A percentile compares a stretch with the other conserved stretches of the same genome.
Conservation (phyloP, 78 protist species). For the Chrysochromulina tobinii region DNA sequence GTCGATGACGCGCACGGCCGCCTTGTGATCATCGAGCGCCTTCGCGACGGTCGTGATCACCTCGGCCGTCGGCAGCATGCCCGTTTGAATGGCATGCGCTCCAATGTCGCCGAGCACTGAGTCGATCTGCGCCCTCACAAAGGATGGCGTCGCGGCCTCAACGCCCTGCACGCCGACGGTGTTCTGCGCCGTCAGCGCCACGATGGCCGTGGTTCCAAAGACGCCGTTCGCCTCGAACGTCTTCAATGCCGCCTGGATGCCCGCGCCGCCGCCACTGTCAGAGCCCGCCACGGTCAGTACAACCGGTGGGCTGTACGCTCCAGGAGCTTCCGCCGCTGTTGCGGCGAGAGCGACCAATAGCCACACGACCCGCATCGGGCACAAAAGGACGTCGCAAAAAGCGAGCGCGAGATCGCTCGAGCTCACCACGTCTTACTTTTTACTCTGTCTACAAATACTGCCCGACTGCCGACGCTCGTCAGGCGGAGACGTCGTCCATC, state of each 20-base stretch:
- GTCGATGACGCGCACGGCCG: slow-evolving; percentile 26
- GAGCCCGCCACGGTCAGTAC: slow-evolving; percentile 42
- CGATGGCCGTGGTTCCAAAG: slow-evolving; percentile 35
- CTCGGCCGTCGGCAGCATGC: slow-evolving; percentile 34
- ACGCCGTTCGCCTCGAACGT: slow-evolving; percentile 41
- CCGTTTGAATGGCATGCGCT: slow-evolving; percentile 41
- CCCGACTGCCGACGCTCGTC: too few relatives aligned
- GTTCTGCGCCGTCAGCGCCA: slow-evolving; percentile 60
- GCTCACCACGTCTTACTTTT: too few relatives aligned
- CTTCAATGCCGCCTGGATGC: slow-evolving; percentile 52
- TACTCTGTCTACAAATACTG: too few relatives aligned
- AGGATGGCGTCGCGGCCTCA: background rate
- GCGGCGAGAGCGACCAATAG: too few relatives aligned
- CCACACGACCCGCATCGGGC: too few relatives aligned
- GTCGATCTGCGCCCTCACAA: slow-evolving; percentile 1
- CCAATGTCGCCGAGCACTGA: slow-evolving; percentile 28
- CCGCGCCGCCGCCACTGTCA: slow-evolving; percentile 32
- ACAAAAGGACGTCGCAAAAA: too few relatives aligned
- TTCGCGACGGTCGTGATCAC: background rate
- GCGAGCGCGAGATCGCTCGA: too few relatives aligned
- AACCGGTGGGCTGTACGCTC: background rate
- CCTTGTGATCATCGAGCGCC: background rate
- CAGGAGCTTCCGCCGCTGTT: too few relatives aligned
- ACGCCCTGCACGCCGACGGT: slow-evolving; percentile 35
- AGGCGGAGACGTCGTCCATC: too few relatives aligned